Conservation (phyloP, 2,329 filamentous ascomycete genomes). For the Calcarisporium arbuscula region DNA sequence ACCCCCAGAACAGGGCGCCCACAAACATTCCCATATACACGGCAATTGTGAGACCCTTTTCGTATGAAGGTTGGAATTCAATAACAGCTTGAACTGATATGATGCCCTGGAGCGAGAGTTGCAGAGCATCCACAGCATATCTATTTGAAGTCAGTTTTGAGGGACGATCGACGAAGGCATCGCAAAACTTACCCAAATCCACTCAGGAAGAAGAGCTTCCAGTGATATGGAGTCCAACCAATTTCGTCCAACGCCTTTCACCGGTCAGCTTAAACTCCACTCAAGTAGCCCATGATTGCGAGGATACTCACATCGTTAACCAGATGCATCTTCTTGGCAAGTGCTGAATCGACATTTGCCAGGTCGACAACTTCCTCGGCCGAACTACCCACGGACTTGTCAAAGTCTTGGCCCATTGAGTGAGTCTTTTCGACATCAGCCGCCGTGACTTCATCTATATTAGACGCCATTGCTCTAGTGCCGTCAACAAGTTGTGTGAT, state of each 20-base stretch:
- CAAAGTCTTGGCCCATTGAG: too few species aligned
- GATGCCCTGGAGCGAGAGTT: conserved; percentile 53
- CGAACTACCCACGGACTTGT: too few species aligned
- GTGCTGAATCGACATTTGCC: conserved; percentile 5
- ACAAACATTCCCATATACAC: conserved; percentile 41
- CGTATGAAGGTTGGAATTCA: conserved; percentile 38
- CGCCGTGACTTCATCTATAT: too few species aligned
- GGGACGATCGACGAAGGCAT: background rate
- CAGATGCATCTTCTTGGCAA: conserved; percentile 10
- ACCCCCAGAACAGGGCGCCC: conserved; percentile 58
- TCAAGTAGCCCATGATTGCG: background rate
- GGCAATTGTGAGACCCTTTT: conserved; percentile 49
- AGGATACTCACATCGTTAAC: conserved; percentile 10
- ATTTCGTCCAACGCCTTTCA: conserved; percentile 38
- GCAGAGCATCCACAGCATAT: conserved; percentile 40
- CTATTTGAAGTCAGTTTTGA: background rate
- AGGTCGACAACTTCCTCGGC: conserved; percentile 5
- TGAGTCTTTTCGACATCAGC: too few species aligned
- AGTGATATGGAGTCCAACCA: conserved; percentile 44
- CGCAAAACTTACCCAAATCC: conserved; percentile 41
- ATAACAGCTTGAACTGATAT: conserved; percentile 48
- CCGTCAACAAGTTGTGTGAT: too few species aligned
- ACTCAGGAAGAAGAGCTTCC: conserved; percentile 54
- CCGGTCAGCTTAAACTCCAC: conserved; percentile 4
- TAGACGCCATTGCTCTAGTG: too few species aligned